phyloP scores from a whole-genome alignment of 2,329 filamentous ascomycete genomes.

The Ophiostoma sp. region DNA sequence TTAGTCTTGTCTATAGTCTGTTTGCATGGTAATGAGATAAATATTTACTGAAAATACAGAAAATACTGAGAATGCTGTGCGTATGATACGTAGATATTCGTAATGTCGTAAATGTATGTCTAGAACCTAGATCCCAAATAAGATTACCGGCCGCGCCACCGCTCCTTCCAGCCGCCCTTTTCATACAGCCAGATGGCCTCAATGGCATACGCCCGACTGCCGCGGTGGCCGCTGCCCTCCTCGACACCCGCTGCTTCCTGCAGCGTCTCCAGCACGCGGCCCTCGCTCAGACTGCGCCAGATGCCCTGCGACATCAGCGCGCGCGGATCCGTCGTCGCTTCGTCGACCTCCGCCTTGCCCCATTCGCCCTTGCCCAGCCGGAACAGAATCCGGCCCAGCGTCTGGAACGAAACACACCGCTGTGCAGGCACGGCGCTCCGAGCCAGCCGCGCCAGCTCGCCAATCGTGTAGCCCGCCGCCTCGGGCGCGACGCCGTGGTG shows the following conservation, averaged over 20 bases:
- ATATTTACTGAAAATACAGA: neutral
- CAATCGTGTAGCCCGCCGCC: constrained; percentile 88
- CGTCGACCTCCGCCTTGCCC: constrained; percentile 37
- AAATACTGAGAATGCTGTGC: neutral
- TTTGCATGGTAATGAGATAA: neutral
- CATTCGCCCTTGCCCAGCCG: constrained; percentile 69
- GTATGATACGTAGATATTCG: neutral
- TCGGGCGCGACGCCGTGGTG: constrained; percentile 91
- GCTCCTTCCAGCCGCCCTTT: constrained; percentile 65
- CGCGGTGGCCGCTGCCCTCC: constrained; percentile 64
- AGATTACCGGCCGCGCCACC: constrained; percentile 43
- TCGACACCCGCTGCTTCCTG: constrained; percentile 66
- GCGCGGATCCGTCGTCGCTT: constrained; percentile 21
- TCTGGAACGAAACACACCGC: constrained; percentile 86
- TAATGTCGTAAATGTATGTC: neutral
- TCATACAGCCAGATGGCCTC: constrained; percentile 84
- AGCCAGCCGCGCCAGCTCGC: constrained; percentile 74
- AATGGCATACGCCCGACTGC: constrained; percentile 75
- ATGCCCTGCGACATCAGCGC: constrained; percentile 64
- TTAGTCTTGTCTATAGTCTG: neutral
- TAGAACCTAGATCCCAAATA: neutral
- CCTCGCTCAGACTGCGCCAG: constrained; percentile 75
- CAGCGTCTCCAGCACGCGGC: constrained; percentile 70
- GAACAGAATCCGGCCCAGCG: constrained; percentile 78
- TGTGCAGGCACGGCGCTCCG: constrained; percentile 80